Conservation (phyloP, 768 basidiomycete genomes). For the Phlebiopsis flavidoalba region DNA sequence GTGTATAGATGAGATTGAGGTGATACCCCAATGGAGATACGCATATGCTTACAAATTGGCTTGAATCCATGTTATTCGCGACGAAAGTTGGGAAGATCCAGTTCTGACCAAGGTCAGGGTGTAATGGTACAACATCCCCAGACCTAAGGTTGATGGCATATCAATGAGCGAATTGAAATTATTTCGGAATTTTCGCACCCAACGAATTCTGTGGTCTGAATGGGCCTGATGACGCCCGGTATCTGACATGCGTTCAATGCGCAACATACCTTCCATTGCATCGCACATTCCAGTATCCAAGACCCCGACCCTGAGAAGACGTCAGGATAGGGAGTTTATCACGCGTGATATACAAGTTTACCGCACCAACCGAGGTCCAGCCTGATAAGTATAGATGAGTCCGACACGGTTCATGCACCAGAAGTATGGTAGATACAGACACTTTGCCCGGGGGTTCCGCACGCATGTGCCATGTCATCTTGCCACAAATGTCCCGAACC, state of each 20-base stretch:
- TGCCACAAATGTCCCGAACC: slow-evolving; percentile 36
- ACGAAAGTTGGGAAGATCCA: slow-evolving; percentile 50
- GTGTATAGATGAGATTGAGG: slow-evolving; percentile 1
- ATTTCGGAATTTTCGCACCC: slow-evolving; percentile 27
- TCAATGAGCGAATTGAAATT: not conserved
- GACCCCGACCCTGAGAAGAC: slow-evolving; percentile 53
- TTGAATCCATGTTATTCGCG: slow-evolving; percentile 67
- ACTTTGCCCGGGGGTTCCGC: slow-evolving; percentile 55
- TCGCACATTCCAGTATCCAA: slow-evolving; percentile 66
- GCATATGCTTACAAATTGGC: slow-evolving; percentile 56
- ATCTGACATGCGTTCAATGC: not conserved
- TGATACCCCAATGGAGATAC: not conserved
- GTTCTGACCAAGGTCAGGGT: slow-evolving; percentile 61
- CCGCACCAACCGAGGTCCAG: slow-evolving; percentile 76
- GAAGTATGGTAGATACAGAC: slow-evolving; percentile 34
- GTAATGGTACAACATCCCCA: slow-evolving; percentile 70
- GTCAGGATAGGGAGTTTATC: not conserved
- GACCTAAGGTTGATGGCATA: slow-evolving; percentile 32
- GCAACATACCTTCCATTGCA: slow-evolving; percentile 50
- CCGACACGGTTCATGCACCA: not conserved
- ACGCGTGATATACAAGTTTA: slow-evolving; percentile 26
- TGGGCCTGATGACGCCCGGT: not conserved
- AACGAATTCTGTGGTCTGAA: slow-evolving; percentile 55
- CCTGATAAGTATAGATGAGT: slow-evolving; percentile 24
- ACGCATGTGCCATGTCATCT: slow-evolving; percentile 63